Base-by-base conservation (phyloP, 2,329 filamentous ascomycete genomes). In the Apiospora koreana region DNA sequence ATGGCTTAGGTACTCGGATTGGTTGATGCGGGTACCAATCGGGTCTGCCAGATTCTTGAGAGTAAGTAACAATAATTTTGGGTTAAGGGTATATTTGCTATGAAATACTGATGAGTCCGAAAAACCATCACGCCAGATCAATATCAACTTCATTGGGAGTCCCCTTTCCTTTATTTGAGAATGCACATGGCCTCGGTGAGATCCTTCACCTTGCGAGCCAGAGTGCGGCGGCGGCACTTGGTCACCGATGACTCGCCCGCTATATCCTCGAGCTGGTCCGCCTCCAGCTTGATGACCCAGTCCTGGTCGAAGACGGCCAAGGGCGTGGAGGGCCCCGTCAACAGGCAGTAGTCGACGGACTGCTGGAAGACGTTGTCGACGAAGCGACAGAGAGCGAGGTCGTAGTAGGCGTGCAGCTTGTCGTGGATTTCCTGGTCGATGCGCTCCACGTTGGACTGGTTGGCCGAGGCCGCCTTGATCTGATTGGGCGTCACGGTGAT, bases 331-430 rank as follows among this genome's bases (percentile, higher is more conserved):
- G 73, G 69, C 0, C 79, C 79, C 25, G 68, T 67, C 0, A 81
- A 67, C 1, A 81, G 75, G 5, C 67, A 54, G 62, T 77, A 72
- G 48, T 75, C 74, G 7, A 81, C 76, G 0, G 75, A 79, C 38
- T 79, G 78, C 1, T 74, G 76, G 69, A 77, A 80, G 28, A 83
- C 68, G 64, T 80, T 80, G 72, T 82, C 80, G 25, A 81, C 75
- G 67, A 82, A 81, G 1, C 77, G 76, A 9, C 78, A 74, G 6
- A 74, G 73, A 0, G 80, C 78, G 0, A 81, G 68, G 9, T 74
- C 73, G 66, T 82, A 82, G 74, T 82, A 82, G 0, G 79, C 75
- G 5, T 73, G 35, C 6, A 81, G 75, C 38, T 75, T 75, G 48
- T 80, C 78, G 45, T 79, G 77, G 8, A 81, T 76, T 1, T 77